These are phyloP conservation scores for Candida manassasensis DNA, from an alignment of 805 yeast genomes.

Conservation along the genomic window DNA sequence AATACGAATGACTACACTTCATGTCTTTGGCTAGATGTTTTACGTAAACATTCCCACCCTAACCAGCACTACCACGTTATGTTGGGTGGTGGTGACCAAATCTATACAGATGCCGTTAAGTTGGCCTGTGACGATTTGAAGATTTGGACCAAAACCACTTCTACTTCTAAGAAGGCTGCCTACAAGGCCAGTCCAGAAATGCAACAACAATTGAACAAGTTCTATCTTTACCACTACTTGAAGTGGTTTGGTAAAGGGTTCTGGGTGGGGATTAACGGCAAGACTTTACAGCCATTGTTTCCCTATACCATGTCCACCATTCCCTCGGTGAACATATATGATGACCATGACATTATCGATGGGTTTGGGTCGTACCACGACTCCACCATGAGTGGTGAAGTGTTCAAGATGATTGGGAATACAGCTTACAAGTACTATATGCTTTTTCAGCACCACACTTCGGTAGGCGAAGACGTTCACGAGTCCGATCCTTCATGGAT, in stretches of 20 bases:
- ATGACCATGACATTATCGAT: slow-evolving; percentile 95
- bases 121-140: slow-evolving; percentile 47
- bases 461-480: slow-evolving; percentile 39
- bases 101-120: slow-evolving; percentile 82
- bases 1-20: slow-evolving; percentile 66
- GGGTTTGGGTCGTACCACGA: slow-evolving; percentile 90
- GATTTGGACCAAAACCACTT: slow-evolving; percentile 59
- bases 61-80: slow-evolving; percentile 74
- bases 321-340: slow-evolving; percentile 82
- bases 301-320: slow-evolving; percentile 78
- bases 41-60: slow-evolving; percentile 50
- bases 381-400: slow-evolving; percentile 63
- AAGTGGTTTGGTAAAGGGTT: slow-evolving; percentile 89
- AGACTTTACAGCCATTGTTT: slow-evolving; percentile 60
- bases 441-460: slow-evolving; percentile 85
- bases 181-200: slow-evolving; percentile 45
- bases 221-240: slow-evolving; percentile 68
- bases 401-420: slow-evolving; percentile 69
- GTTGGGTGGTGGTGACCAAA: slow-evolving; percentile 97
- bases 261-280: slow-evolving; percentile 69
- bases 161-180: slow-evolving; percentile 38
- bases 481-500: slow-evolving; percentile 56
- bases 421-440: slow-evolving; percentile 81
- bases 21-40: slow-evolving; percentile 82
- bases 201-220: slow-evolving; percentile 52